phyloP scores from a whole-genome alignment of 1,284 basidiomycete species.

The Thelephora terrestris region DNA sequence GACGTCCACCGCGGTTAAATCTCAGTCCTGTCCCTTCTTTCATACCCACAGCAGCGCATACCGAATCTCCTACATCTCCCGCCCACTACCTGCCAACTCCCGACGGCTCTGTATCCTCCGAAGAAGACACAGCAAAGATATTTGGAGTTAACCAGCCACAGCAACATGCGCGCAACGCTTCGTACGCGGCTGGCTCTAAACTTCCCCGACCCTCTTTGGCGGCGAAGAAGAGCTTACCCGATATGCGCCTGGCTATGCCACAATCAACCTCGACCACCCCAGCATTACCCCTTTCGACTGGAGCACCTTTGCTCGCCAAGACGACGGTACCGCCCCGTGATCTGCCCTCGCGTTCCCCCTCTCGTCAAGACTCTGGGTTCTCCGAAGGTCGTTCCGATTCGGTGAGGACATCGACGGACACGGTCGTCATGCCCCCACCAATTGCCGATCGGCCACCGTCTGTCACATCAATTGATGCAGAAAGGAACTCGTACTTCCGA shows the following conservation, averaged over 20 bases:
- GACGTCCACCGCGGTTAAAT: conserved; percentile 42
- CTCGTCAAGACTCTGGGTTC: background rate
- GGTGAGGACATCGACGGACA: conserved; percentile 6
- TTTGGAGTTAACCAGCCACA: conserved; percentile 10
- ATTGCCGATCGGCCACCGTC: conserved; percentile 27
- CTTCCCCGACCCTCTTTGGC: conserved; percentile 30
- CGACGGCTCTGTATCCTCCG: conserved; percentile 35
- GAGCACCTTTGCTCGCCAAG: background rate
- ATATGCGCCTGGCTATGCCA: conserved; percentile 55
- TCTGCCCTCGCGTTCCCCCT: background rate
- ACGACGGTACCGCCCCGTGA: background rate
- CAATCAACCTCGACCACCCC: conserved; percentile 19
- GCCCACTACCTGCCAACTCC: conserved; percentile 51
- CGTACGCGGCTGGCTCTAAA: conserved; percentile 35
- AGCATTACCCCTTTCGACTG: background rate
- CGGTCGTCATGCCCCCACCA: conserved; percentile 28
- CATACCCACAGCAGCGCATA: conserved; percentile 18
- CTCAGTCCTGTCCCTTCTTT: conserved; percentile 35
- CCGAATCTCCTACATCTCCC: conserved; percentile 39
- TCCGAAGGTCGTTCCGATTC: conserved; percentile 1
- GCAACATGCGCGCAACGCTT: conserved; percentile 50
- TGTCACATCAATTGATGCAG: conserved; percentile 58
- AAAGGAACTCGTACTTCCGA: conserved; percentile 90
- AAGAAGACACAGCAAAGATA: conserved; percentile 17
- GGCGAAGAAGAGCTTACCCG: conserved; percentile 81